Conservation (phyloP, 2,329 filamentous ascomycete species). For the Colletotrichum cereale region DNA sequence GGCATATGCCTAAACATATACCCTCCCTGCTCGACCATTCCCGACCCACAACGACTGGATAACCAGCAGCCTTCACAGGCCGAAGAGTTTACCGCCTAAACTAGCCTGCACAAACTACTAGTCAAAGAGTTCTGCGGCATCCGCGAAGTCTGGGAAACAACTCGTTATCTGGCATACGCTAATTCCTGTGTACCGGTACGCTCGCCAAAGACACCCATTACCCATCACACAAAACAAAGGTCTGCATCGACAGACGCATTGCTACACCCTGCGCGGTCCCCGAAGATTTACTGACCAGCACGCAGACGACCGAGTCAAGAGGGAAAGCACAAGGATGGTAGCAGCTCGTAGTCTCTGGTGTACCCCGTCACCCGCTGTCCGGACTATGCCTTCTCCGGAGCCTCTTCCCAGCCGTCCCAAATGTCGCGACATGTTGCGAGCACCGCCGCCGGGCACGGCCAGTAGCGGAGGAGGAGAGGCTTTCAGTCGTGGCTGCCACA, state of each 20-base stretch:
- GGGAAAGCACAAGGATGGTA: background rate
- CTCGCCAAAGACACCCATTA: background rate
- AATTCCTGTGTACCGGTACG: background rate
- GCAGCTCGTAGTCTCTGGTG: background rate
- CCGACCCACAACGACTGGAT: constrained; percentile 20
- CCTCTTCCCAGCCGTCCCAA: constrained; percentile 12
- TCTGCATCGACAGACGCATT: constrained; percentile 19
- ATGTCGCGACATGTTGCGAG: constrained; percentile 2
- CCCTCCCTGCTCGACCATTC: constrained; percentile 23
- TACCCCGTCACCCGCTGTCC: background rate
- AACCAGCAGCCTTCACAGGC: constrained; percentile 28
- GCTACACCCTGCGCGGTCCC: background rate
- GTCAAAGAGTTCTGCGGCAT: too few relatives aligned
- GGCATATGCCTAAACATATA: constrained; percentile 13
- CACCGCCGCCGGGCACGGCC: constrained; percentile 1
- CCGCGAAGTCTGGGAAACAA: constrained; percentile 9
- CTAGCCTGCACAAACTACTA: too few relatives aligned
- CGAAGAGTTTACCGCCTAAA: too few relatives aligned
- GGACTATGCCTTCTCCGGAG: constrained; percentile 14
- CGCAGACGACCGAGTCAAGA: constrained; percentile 21
- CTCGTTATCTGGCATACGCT: background rate
- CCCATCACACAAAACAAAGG: constrained; percentile 19
- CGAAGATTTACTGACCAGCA: background rate
- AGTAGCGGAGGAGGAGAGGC: background rate
- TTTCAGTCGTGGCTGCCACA: background rate